Evolutionary conservation across 1,139 yeast species (phyloP).

Genomic region (Protomyces arabidopsidicola): DNA sequence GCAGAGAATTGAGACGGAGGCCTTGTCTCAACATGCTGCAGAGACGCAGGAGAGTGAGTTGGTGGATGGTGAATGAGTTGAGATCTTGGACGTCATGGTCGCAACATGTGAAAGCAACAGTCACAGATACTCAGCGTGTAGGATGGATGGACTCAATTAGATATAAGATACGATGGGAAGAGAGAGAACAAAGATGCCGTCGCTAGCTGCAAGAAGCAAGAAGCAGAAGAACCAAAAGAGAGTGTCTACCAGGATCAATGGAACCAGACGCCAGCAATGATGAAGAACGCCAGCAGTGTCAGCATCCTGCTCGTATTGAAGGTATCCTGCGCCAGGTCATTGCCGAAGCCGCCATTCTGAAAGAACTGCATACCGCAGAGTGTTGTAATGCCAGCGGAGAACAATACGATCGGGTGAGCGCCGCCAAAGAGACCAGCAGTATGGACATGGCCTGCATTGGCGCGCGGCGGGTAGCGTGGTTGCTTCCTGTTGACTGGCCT

Average conservation of each 20-base stretch:
- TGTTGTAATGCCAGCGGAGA: slow-evolving; percentile 21
- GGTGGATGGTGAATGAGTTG: too few species aligned
- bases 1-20: neutral
- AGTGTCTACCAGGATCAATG: neutral
- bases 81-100: too few species aligned
- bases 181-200: neutral
- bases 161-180: neutral
- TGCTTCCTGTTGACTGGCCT: neutral
- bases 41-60: too few species aligned
- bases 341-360: slow-evolving; percentile 16
- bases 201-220: neutral
- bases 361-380: slow-evolving; percentile 24
- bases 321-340: slow-evolving; percentile 2
- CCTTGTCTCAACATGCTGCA: neutral
- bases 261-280: slow-evolving; percentile 27
- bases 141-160: too few species aligned
- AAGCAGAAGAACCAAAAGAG: neutral
- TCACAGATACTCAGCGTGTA: too few species aligned
- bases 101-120: too few species aligned
- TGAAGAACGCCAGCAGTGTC: slow-evolving; percentile 17
- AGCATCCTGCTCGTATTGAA: slow-evolving; percentile 21
- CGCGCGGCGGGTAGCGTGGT: neutral
- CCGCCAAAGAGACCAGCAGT: slow-evolving; percentile 5
- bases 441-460: neutral
- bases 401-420: slow-evolving; percentile 21